Conservation (phyloP, 1,284 basidiomycete genomes). For the Xerocomus minutiporus region DNA sequence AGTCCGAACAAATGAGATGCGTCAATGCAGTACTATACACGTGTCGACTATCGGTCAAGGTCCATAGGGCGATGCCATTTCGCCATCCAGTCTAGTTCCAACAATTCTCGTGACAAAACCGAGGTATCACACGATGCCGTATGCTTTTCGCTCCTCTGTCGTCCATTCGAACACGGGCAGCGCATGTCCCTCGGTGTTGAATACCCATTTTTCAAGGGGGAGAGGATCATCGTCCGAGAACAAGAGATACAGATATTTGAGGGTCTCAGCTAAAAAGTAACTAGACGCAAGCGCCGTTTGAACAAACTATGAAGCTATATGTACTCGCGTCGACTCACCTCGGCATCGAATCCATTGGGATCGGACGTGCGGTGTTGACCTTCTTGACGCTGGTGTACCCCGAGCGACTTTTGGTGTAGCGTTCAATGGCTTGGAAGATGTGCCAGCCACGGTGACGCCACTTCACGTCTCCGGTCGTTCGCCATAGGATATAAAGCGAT, state of each 20-base stretch:
- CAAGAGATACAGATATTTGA: slow-evolving; percentile 66
- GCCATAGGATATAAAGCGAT: slow-evolving; percentile 65
- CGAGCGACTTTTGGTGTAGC: slow-evolving; percentile 44
- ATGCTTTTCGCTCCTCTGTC: slow-evolving; percentile 41
- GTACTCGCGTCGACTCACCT: slow-evolving; percentile 2
- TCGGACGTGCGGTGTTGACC: slow-evolving; percentile 39
- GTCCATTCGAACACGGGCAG: slow-evolving; percentile 72
- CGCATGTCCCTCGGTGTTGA: slow-evolving; percentile 83
- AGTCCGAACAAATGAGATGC: too few species aligned
- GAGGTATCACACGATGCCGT: slow-evolving; percentile 20
- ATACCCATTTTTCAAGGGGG: slow-evolving; percentile 71
- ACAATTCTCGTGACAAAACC: too few species aligned
- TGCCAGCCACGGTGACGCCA: slow-evolving; percentile 77
- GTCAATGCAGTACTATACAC: too few species aligned
- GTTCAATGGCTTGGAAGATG: slow-evolving; percentile 68
- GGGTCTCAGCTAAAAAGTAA: slow-evolving; percentile 69
- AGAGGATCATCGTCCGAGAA: slow-evolving; percentile 55
- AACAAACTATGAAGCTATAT: background rate
- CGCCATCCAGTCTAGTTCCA: too few species aligned
- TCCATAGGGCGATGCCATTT: too few species aligned
- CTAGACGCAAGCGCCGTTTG: slow-evolving; percentile 32
- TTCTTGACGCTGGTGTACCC: slow-evolving; percentile 56
- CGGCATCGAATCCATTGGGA: slow-evolving; percentile 8
- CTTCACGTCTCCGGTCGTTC: slow-evolving; percentile 59
- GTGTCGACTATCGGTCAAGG: too few species aligned